Base-by-base conservation (phyloP, 176 grass and related monocot genomes). In the Oryza brachyantha region DNA sequence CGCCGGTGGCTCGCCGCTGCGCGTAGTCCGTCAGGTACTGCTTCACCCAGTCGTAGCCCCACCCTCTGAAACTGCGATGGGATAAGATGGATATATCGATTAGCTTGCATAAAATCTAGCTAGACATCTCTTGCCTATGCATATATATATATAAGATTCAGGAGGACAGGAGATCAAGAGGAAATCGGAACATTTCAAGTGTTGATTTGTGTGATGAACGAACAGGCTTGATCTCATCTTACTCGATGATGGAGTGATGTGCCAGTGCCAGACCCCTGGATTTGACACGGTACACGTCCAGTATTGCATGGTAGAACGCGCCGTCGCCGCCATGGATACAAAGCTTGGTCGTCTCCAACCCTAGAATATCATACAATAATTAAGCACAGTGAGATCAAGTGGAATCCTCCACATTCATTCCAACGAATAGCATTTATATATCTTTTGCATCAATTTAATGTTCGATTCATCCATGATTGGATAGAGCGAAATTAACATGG, bases 271-370 rank as follows among this genome's bases (percentile, higher is more conserved):
- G 19, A 13, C n/a, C 67, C 22, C 75, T 52, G 17, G 46, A 14
- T 41, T 77, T 52, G 64, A 71, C 13, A 35, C 21, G 13, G 48
- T 83, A 80, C 8, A 82, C 61, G 12, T 88, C 87, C 21, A 85
- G 9, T 5, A 11, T 77, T 21, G 82, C 85, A 52, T 93, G 91
- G 70, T 86, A 58, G 88, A 93, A 93, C 28, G 68, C 6, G 24
- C 74, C 82, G n/a, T 36, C 27, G 1, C 27, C 82, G 1, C 91
- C 91, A 72, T 93, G 91, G 31, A 90, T 24, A 8, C 46, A 24
- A 17, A 90, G 71, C 66, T 83, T 93, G 9, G 64, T 52, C 13
- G 38, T 65, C 34, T 83, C 54, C 11, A 42, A 21, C 58, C 61
- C 88, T 89, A 34, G 6, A 74, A 67, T 36, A 48, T 57, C 35